Conservation (phyloP, 371 early-diverging fungal species). For the Mortierella sp. region DNA sequence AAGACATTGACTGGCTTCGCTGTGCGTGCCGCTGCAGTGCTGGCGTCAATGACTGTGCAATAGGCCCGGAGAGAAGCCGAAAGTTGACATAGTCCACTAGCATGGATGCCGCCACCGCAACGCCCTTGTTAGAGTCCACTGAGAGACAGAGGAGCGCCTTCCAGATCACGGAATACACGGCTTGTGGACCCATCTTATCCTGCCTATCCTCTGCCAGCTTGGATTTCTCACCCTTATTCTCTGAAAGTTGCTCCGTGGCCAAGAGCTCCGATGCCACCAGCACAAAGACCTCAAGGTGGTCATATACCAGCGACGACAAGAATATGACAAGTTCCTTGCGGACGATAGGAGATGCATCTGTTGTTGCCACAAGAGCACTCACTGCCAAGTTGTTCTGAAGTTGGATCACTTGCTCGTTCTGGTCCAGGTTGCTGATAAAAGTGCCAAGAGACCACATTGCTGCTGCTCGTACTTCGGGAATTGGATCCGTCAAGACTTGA, state of each 20-base stretch:
- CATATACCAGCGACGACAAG: slow-evolving; percentile 73
- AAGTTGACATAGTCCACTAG: slow-evolving; percentile 82
- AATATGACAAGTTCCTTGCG: slow-evolving; percentile 83
- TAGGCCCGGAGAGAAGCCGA: slow-evolving; percentile 56
- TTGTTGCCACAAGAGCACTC: slow-evolving; percentile 67
- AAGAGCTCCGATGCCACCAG: slow-evolving; percentile 73
- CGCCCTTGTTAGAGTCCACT: slow-evolving; percentile 81
- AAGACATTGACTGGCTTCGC: slow-evolving; percentile 22
- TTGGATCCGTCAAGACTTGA: slow-evolving; percentile 70
- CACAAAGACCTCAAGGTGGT: slow-evolving; percentile 70
- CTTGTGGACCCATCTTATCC: slow-evolving; percentile 42
- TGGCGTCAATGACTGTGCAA: slow-evolving; percentile 37
- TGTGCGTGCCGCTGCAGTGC: slow-evolving; percentile 40
- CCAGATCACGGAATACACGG: slow-evolving; percentile 77
- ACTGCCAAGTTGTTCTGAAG: slow-evolving; percentile 77
- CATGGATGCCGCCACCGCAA: slow-evolving; percentile 68
- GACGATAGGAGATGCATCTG: slow-evolving; percentile 87
- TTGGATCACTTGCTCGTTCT: slow-evolving; percentile 75
- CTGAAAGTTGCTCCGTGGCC: slow-evolving; percentile 61
- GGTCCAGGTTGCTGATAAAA: slow-evolving; percentile 80
- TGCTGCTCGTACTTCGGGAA: slow-evolving; percentile 89
- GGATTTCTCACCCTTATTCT: slow-evolving; percentile 26
- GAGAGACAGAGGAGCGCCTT: slow-evolving; percentile 81
- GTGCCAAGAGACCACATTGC: slow-evolving; percentile 84
- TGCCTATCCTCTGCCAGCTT: slow-evolving; percentile 25